Conservation (phyloP, 148 eudicot genomes). For the Polygonum maritimum region DNA sequence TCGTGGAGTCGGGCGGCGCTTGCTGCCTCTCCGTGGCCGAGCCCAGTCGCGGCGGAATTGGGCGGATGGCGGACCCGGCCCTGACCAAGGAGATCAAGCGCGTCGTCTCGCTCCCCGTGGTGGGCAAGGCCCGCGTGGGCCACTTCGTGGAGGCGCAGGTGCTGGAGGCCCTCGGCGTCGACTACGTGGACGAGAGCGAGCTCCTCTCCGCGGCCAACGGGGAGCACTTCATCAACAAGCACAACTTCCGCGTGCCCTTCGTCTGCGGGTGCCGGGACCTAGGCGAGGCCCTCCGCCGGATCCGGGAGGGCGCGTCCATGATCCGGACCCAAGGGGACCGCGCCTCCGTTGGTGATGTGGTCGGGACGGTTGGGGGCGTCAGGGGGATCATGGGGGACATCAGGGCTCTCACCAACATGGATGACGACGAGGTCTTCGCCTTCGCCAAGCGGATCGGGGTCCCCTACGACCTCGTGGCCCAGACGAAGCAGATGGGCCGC, state of each 20-base stretch:
- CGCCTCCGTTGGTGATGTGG: constrained; percentile 30
- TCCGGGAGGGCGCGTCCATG: constrained; percentile 69
- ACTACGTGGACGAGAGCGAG: constrained; percentile 61
- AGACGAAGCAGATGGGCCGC: constrained; percentile 87
- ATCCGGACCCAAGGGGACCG: constrained; percentile 48
- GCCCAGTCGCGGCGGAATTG: constrained; percentile 14
- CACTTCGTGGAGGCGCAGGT: constrained; percentile 71
- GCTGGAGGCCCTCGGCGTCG: constrained; percentile 43
- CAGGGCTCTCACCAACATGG: constrained; percentile 56
- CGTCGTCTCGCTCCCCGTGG: constrained; percentile 36
- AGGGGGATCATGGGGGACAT: constrained; percentile 68
- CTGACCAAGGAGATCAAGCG: constrained; percentile 40
- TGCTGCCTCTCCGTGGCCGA: constrained; percentile 34
- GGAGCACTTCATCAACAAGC: constrained; percentile 53
- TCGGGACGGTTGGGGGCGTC: constrained; percentile 55
- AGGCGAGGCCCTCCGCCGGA: constrained; percentile 53
- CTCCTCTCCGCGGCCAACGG: constrained; percentile 34
- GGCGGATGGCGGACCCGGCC: constrained; percentile 48
- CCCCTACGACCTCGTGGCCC: constrained; percentile 76
- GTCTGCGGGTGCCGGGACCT: constrained; percentile 46
- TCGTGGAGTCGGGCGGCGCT: constrained; percentile 59
- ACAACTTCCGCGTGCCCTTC: constrained; percentile 49
- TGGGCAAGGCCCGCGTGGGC: constrained; percentile 46
- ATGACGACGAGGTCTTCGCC: constrained; percentile 76
- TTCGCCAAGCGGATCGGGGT: constrained; percentile 64